phyloP scores from a whole-genome alignment of 2,329 filamentous ascomycete species.

The Coleophoma cylindrospora region DNA sequence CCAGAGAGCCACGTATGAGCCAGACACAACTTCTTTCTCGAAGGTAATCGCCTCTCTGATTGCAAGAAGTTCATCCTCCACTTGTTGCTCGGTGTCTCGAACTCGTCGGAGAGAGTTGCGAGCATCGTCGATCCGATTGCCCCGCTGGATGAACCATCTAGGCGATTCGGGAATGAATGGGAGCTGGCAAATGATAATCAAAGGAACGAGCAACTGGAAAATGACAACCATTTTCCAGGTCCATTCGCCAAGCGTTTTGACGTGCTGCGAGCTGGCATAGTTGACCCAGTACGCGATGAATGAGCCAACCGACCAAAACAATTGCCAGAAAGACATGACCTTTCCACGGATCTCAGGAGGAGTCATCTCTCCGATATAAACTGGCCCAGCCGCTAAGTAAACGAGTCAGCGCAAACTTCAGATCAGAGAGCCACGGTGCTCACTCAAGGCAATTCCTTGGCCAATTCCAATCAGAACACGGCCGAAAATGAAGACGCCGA shows the following conservation, averaged over 20 bases:
- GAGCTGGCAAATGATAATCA: conserved; percentile 54
- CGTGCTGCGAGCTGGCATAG: conserved; percentile 55
- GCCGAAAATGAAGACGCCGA: conserved; percentile 64
- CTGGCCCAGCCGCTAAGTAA: conserved; percentile 53
- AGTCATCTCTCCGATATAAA: conserved; percentile 66
- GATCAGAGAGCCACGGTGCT: conserved; percentile 13
- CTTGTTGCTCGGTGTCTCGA: conserved; percentile 59
- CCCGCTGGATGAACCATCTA: conserved; percentile 61
- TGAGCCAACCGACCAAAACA: conserved; percentile 59
- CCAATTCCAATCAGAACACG: conserved; percentile 66
- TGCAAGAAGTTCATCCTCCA: conserved; percentile 59
- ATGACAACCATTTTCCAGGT: conserved; percentile 71
- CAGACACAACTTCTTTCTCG: conserved; percentile 64
- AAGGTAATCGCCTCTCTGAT: conserved; percentile 68
- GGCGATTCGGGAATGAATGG: conserved; percentile 66
- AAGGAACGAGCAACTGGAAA: conserved; percentile 65
- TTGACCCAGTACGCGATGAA: conserved; percentile 63
- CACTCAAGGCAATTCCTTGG: conserved; percentile 61
- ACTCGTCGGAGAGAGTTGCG: conserved; percentile 50
- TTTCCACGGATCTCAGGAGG: conserved; percentile 59
- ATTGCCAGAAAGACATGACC: conserved; percentile 67
- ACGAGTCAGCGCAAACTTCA: conserved; percentile 4
- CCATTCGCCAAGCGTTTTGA: conserved; percentile 57
- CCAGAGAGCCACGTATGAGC: conserved; percentile 61
- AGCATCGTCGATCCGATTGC: conserved; percentile 54